These are phyloP conservation scores for Colletotrichum graminicola DNA, from an alignment of 2,329 filamentous ascomycete species.

Conservation along the genomic window DNA sequence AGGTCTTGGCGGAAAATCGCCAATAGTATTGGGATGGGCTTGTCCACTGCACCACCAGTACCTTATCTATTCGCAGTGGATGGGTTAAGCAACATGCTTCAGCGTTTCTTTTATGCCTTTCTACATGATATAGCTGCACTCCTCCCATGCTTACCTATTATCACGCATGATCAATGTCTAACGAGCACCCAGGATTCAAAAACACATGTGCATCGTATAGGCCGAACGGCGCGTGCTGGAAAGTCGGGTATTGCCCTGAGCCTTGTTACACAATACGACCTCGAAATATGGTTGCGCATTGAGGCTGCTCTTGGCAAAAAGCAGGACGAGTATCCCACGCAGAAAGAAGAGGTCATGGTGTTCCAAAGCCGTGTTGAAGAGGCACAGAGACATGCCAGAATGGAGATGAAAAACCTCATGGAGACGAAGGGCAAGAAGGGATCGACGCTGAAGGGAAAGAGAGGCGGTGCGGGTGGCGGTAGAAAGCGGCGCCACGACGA, in stretches of 20 bases:
- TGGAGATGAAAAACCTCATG: constrained; percentile 83
- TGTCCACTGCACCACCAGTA: not conserved
- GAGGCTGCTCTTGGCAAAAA: constrained; percentile 86
- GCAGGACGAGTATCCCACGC: constrained; percentile 74
- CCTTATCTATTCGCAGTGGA: not conserved
- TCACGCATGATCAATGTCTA: not conserved
- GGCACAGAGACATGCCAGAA: constrained; percentile 82
- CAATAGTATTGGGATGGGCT: not conserved
- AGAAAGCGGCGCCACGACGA: constrained; percentile 62
- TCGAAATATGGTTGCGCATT: constrained; percentile 84
- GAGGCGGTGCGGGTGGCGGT: constrained; percentile 47
- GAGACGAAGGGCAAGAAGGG: constrained; percentile 75
- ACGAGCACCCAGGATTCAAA: constrained; percentile 74
- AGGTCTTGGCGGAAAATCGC: not conserved
- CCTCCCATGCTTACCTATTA: not conserved
- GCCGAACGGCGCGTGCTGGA: constrained; percentile 87
- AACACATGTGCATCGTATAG: constrained; percentile 91
- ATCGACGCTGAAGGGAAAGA: constrained; percentile 56
- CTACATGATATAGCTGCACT: not conserved
- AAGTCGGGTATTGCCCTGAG: constrained; percentile 85
- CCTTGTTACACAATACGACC: constrained; percentile 88
- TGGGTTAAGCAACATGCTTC: not conserved
- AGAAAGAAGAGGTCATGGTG: constrained; percentile 88
- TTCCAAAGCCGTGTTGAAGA: constrained; percentile 83
- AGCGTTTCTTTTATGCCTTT: not conserved